Percentiles rank a stretch among this genome's conserved stretches.
Conservation (phyloP, 2,329 filamentous ascomycete species). For the Amesomyces nigricolor region DNA sequence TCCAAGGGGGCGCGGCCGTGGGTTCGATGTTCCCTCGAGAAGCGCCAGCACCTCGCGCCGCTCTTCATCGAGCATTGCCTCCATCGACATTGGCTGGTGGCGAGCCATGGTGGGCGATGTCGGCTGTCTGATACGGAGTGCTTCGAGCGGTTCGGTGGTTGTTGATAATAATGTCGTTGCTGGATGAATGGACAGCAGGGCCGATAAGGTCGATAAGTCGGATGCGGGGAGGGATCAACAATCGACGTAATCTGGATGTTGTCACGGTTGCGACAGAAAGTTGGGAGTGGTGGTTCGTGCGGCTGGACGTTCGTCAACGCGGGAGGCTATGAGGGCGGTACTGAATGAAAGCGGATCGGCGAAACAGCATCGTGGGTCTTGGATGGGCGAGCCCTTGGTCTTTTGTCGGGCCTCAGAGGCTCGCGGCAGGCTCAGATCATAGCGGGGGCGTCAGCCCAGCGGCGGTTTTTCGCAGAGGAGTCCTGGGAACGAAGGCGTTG, state of each 20-base stretch:
- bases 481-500: constrained; percentile 4
- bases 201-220: too few species aligned
- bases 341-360: constrained; percentile 8
- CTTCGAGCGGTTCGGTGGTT: neutral
- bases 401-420: constrained; percentile 9
- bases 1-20: constrained; percentile 30
- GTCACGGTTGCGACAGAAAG: too few species aligned
- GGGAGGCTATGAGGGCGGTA: constrained; percentile 14
- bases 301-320: constrained; percentile 13
- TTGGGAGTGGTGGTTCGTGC: neutral
- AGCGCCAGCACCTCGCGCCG: constrained; percentile 65
- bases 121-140: neutral
- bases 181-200: too few species aligned
- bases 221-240: too few species aligned
- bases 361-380: constrained; percentile 19
- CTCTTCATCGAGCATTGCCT: constrained; percentile 72
- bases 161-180: too few species aligned
- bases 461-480: constrained; percentile 8
- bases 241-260: too few species aligned
- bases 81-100: constrained; percentile 62
- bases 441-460: constrained; percentile 18
- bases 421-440: constrained; percentile 12
- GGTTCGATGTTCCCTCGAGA: constrained; percentile 45
- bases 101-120: constrained; percentile 30
- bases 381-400: constrained; percentile 1